Conservation (phyloP, 352 stramenopile species). For the Pythium inflatum region DNA sequence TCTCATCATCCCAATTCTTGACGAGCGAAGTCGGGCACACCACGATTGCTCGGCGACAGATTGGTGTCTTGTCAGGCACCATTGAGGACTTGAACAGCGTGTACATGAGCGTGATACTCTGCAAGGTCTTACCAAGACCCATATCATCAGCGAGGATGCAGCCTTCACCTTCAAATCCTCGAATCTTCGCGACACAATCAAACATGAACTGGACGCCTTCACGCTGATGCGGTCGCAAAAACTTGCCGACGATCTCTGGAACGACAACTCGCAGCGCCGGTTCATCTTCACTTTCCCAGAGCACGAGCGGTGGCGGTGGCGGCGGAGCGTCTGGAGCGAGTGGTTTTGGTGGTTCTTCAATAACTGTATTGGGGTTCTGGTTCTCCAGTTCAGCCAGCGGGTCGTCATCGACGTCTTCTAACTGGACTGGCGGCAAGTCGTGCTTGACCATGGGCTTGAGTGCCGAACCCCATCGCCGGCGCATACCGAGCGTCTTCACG, state of each 20-base stretch:
- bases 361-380: conserved; percentile 20
- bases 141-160: conserved; percentile 91
- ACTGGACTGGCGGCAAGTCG: conserved; percentile 58
- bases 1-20: conserved; percentile 92
- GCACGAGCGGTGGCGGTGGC: conserved; percentile 66
- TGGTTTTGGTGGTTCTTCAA: conserved; percentile 32
- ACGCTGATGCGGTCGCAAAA: conserved; percentile 94
- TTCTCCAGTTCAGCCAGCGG: conserved; percentile 38
- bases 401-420: conserved; percentile 62
- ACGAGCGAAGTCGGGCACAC: conserved; percentile 87
- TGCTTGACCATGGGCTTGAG: conserved; percentile 68
- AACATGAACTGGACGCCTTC: conserved; percentile 98
- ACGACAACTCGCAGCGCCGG: conserved; percentile 74
- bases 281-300: conserved; percentile 80
- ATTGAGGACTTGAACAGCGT: conserved; percentile 80
- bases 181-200: conserved; percentile 89
- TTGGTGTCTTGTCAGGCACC: conserved; percentile 50
- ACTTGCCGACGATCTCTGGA: conserved; percentile 93
- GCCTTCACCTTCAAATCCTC: conserved; percentile 78
- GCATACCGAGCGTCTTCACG: conserved; percentile 86
- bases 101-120: conserved; percentile 89
- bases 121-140: conserved; percentile 86
- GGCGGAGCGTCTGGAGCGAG: conserved; percentile 45
- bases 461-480: conserved; percentile 57
- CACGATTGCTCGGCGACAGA: conserved; percentile 74